Conservation (phyloP, 2,329 filamentous ascomycete species). For the Parasarocladium wereldwijsianum region DNA sequence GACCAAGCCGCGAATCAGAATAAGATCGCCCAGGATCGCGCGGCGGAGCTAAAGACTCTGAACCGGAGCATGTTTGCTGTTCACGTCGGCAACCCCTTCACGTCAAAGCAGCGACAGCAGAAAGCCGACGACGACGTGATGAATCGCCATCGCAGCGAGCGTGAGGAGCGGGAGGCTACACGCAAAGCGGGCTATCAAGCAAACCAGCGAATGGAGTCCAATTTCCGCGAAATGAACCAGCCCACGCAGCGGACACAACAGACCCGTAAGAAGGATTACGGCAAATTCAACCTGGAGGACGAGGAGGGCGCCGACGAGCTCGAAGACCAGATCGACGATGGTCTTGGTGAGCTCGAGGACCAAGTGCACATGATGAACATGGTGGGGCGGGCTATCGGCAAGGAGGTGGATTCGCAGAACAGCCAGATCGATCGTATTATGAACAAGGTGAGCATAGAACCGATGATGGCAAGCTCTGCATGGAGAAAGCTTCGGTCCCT, state of each 20-base stretch:
- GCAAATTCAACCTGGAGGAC: constrained; percentile 67
- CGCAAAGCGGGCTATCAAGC: constrained; percentile 34
- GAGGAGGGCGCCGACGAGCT: constrained; percentile 37
- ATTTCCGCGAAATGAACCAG: constrained; percentile 26
- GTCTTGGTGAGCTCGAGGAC: constrained; percentile 49
- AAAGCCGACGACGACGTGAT: constrained; percentile 55
- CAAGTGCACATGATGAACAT: constrained; percentile 59
- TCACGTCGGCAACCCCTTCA: constrained; percentile 66
- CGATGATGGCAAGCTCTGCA: too few species aligned
- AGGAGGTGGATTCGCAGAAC: constrained; percentile 67
- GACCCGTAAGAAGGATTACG: constrained; percentile 24
- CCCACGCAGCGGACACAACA: constrained; percentile 14
- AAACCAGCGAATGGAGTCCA: constrained; percentile 38
- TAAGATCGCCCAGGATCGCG: constrained; percentile 62
- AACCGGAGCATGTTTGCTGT: constrained; percentile 88
- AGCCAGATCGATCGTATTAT: constrained; percentile 60
- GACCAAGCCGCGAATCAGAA: constrained; percentile 68
- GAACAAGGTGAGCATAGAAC: constrained; percentile 57
- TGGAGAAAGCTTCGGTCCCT: too few species aligned
- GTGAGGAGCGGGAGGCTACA: constrained; percentile 49
- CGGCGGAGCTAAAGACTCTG: constrained; percentile 68
- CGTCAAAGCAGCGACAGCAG: constrained; percentile 46
- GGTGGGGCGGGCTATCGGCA: constrained; percentile 58
- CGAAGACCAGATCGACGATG: constrained; percentile 40
- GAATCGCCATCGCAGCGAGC: constrained; percentile 51